Evolutionary conservation across 805 yeast species (phyloP).

Genomic region (Saccharomycopsis synnaedendra): DNA sequence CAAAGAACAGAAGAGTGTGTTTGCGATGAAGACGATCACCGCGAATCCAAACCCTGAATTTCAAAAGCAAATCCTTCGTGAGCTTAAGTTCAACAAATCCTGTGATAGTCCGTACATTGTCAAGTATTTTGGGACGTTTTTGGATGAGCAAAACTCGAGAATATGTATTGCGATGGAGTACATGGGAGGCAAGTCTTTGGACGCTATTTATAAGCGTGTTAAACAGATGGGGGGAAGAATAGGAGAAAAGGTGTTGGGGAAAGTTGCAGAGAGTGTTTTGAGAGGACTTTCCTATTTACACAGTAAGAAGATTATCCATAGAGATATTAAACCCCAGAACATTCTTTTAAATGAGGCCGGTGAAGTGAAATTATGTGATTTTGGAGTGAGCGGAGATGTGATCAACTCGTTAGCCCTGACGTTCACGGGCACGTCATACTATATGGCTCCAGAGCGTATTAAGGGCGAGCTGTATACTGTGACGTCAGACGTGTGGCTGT

Average conservation of each 20-base stretch:
- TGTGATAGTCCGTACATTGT: constrained; percentile 82
- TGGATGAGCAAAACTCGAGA: constrained; percentile 63
- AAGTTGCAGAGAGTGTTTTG: constrained; percentile 77
- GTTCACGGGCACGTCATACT: constrained; percentile 93
- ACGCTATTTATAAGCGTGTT: constrained; percentile 78
- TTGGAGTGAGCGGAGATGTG: constrained; percentile 96
- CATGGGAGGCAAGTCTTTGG: constrained; percentile 89
- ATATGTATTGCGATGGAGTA: constrained; percentile 95
- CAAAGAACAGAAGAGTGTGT: constrained; percentile 45
- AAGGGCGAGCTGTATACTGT: constrained; percentile 94
- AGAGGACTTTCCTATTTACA: constrained; percentile 82
- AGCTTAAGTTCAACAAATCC: constrained; percentile 74
- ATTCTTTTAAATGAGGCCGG: constrained; percentile 68
- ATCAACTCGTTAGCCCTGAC: constrained; percentile 93
- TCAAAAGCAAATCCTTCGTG: constrained; percentile 84
- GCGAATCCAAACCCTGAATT: constrained; percentile 61
- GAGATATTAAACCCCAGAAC: constrained; percentile 95
- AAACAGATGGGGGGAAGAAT: constrained; percentile 69
- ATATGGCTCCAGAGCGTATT: constrained; percentile 98
- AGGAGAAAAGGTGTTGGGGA: constrained; percentile 87
- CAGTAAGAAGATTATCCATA: constrained; percentile 77
- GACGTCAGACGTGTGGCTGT: constrained; percentile 93
- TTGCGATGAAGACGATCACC: constrained; percentile 61
- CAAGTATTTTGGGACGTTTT: constrained; percentile 84
- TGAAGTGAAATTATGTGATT: constrained; percentile 86